phyloP scores from a whole-genome alignment of 306 rosid genomes.

The Prunus fruticosa region DNA sequence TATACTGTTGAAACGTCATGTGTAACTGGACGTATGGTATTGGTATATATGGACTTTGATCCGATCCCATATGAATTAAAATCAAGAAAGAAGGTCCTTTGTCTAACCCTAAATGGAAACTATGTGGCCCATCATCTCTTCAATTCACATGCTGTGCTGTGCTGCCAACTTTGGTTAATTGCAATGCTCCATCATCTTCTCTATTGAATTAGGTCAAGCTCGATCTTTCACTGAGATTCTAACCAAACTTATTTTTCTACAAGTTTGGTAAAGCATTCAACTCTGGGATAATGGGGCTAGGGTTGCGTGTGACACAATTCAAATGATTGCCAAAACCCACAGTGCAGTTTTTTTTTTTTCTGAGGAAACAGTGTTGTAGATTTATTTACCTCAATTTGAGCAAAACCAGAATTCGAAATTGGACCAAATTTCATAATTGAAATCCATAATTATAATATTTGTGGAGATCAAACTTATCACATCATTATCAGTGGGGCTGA shows the following conservation, averaged over 20 bases:
- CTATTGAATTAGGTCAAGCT: not conserved
- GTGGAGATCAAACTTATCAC: too few species aligned
- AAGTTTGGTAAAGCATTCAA: slow-evolving; percentile 12
- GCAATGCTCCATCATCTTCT: not conserved
- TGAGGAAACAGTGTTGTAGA: too few species aligned
- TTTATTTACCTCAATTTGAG: too few species aligned
- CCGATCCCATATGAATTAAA: slow-evolving; percentile 23
- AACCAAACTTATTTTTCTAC: slow-evolving; percentile 3
- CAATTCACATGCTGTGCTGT: not conserved
- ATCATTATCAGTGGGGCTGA: too few species aligned
- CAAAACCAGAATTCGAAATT: too few species aligned
- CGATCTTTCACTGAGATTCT: not conserved
- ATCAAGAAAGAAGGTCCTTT: slow-evolving; percentile 24
- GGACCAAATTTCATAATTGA: too few species aligned
- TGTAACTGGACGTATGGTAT: not conserved
- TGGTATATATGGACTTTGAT: not conserved
- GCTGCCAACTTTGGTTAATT: not conserved
- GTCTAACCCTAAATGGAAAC: slow-evolving; percentile 43
- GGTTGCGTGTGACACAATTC: too few species aligned
- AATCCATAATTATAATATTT: too few species aligned
- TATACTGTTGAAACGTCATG: not conserved
- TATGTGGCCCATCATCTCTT: slow-evolving; percentile 2
- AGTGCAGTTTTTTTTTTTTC: too few species aligned
- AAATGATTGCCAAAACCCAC: too few species aligned
- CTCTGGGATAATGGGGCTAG: not conserved